Evolutionary conservation across 2,329 filamentous ascomycete species (phyloP), one percentile per base, ranked within the genome.

Genomic region (Eutypella sp.): DNA sequence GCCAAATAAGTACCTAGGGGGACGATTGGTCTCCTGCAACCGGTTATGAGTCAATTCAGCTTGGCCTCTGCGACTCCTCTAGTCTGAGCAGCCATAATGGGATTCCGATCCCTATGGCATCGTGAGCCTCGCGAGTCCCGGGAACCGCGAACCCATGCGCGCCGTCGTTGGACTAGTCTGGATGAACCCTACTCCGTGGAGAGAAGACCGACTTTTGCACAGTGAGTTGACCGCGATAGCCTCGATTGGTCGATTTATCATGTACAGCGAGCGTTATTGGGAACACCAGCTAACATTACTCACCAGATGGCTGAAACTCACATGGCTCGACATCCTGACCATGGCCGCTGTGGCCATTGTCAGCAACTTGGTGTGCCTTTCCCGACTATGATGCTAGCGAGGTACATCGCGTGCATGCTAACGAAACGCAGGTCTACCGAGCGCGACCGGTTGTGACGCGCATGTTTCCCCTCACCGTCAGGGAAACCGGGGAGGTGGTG

Each of bases 381-480:
- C 19, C 38, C 5, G 5, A 23, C 15, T 18, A 19, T 10, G 29
- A 11, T 15, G 18, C 13, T 31, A 29, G 23, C n/a, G 15, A 18
- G 24, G 16, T 7, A 39, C 5, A n/a, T 2, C 9, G 34, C 4
- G 19, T 23, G 7, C 13, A 29, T 42, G 9, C 31, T 45, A 18
- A 45, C 11, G 22, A 5, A 19, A 16, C 22, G 6, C 40, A 78
- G 74, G 66, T 78, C 45, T 81, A 79, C 62, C 62, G 69, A 46
- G 70, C 75, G 6, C 71, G 75, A n/a, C 74, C 81, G 5, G 73
- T 76, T 0, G 70, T 75, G 1, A 74, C 69, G 3, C 72, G 81
- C 24, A 81, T 74, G 10, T 87, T 87, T 57, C 79, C 82, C 31
- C 68, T 87, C 48, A 75, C 72, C 40, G 83, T 84, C 54, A 52